Evolutionary conservation across 768 basidiomycete genomes (phyloP).

Genomic region (Postia placenta): DNA sequence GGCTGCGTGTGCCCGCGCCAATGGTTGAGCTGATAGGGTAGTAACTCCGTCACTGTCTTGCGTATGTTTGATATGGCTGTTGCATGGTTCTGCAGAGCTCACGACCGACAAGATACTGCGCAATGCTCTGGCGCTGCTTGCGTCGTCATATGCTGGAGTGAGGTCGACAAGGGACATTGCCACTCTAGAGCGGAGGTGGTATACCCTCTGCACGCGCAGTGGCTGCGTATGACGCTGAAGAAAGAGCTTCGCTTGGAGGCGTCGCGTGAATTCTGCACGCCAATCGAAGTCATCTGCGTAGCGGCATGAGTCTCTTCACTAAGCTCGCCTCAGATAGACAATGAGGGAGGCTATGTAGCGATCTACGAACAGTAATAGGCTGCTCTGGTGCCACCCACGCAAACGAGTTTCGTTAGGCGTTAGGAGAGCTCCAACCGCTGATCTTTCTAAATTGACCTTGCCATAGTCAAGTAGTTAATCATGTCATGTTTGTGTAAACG

Average conservation of each 20-base stretch:
- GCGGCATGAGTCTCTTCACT: too few species aligned
- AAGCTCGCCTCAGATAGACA: too few species aligned
- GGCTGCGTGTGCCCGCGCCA: neutral
- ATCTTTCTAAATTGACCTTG: too few species aligned
- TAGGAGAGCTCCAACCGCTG: too few species aligned
- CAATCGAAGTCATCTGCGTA: conserved; percentile 6
- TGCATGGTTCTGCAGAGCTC: neutral
- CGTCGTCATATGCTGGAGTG: neutral
- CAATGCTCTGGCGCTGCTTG: neutral
- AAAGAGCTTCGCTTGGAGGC: conserved; percentile 2
- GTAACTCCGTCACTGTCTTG: neutral
- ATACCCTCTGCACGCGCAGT: conserved; percentile 5
- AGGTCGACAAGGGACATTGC: conserved; percentile 4
- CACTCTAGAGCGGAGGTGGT: conserved; percentile 1
- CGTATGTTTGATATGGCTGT: neutral
- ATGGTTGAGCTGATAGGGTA: neutral
- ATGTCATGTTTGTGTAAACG: too few species aligned
- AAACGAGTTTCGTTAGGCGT: too few species aligned
- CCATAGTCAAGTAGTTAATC: too few species aligned
- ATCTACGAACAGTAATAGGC: too few species aligned
- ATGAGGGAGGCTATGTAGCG: too few species aligned
- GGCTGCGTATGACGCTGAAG: conserved; percentile 1
- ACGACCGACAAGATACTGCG: neutral
- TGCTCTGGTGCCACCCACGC: too few species aligned
- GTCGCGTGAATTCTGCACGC: conserved; percentile 5